Percentiles rank a stretch among this genome's conserved stretches.
These are phyloP conservation scores for Pseudognaphalium luteoalbum DNA, from an alignment of 129 eudicot species.

Conservation along the genomic window DNA sequence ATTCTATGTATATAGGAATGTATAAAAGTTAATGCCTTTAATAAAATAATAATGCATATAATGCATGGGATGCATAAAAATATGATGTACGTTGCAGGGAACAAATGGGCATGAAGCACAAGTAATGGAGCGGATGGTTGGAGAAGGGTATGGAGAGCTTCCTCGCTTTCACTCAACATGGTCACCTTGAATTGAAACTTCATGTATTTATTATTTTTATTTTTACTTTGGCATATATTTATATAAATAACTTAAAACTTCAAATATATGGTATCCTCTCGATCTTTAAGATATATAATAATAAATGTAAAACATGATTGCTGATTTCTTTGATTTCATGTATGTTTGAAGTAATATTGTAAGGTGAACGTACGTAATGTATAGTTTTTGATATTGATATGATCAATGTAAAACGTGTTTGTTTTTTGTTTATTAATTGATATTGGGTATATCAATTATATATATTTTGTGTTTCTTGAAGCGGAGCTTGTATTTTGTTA, in stretches of 20 bases:
- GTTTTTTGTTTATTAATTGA: background rate
- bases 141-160: conserved; percentile 61
- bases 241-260: background rate
- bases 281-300: background rate
- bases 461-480: too few species aligned
- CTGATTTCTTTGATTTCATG: background rate
- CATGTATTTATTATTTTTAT: background rate
- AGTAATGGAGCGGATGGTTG: conserved; percentile 59
- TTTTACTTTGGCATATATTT: background rate
- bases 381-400: background rate
- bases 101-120: conserved; percentile 58
- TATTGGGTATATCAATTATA: too few species aligned
- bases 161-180: conserved; percentile 61
- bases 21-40: too few species aligned
- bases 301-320: background rate
- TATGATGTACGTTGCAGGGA: conserved; percentile 45
- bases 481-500: too few species aligned
- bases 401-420: conserved; percentile 21
- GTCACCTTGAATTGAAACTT: conserved; percentile 42
- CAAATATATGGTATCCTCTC: background rate
- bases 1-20: too few species aligned
- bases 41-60: background rate
- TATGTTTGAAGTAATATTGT: background rate
- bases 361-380: background rate
- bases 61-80: conserved; percentile 20